These are phyloP conservation scores for Xylariomycetidae sp. DNA, from an alignment of 2,329 filamentous ascomycete species.

Conservation along the genomic window DNA sequence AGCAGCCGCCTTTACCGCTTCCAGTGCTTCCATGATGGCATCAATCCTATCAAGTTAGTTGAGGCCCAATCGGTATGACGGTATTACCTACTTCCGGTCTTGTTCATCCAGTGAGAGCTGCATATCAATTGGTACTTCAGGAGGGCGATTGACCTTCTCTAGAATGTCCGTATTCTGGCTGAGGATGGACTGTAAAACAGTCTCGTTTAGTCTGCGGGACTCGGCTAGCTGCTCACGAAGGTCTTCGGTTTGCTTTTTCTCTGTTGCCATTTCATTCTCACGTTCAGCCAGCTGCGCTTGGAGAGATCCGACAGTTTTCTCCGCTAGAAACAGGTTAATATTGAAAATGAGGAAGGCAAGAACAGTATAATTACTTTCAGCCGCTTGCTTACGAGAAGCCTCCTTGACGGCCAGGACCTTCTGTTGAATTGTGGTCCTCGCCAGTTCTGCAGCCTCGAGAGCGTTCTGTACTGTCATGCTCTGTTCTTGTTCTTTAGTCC, in stretches of 20 bases:
- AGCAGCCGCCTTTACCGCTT: constrained; percentile 7
- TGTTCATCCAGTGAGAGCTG: too few relatives aligned
- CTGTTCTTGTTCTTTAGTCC: constrained; percentile 27
- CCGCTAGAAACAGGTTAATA: too few relatives aligned
- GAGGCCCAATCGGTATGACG: neutral
- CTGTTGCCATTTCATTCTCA: constrained; percentile 15
- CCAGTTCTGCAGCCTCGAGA: constrained; percentile 7
- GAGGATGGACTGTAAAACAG: constrained; percentile 13
- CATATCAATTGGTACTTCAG: too few relatives aligned
- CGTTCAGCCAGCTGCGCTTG: constrained; percentile 14
- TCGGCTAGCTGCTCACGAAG: constrained; percentile 16
- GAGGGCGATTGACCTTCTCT: too few relatives aligned
- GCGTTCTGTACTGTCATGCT: constrained; percentile 26
- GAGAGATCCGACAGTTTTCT: constrained; percentile 11
- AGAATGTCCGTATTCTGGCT: constrained; percentile 16
- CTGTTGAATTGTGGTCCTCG: constrained; percentile 12
- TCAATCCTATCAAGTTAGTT: constrained; percentile 17
- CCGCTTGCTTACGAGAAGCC: constrained; percentile 9
- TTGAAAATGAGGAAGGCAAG: too few relatives aligned
- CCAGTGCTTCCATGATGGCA: constrained; percentile 10
- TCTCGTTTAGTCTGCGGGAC: constrained; percentile 12
- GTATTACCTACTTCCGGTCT: constrained; percentile 15
- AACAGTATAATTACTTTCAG: constrained; percentile 18
- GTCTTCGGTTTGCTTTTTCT: constrained; percentile 11
- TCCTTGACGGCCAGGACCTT: constrained; percentile 11